Conservation (phyloP, 2,329 filamentous ascomycete genomes). For the Hymenoscyphus salicellus region DNA sequence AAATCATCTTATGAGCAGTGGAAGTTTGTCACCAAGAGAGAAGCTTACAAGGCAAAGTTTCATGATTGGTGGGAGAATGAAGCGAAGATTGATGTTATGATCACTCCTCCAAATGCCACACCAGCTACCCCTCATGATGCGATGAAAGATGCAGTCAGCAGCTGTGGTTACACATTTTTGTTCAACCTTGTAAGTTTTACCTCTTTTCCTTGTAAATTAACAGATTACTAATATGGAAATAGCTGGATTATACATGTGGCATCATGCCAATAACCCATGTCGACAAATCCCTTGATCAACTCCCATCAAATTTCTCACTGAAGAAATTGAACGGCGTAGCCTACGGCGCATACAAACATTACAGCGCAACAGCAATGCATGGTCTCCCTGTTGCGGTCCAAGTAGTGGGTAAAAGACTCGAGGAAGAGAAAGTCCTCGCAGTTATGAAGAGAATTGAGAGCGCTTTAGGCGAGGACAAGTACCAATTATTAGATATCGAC, state of each 20-base stretch:
- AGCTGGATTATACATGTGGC: slow-evolving; percentile 83
- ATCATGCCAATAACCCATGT: slow-evolving; percentile 85
- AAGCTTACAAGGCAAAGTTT: slow-evolving; percentile 74
- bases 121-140: slow-evolving; percentile 82
- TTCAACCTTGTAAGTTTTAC: slow-evolving; percentile 71
- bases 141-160: slow-evolving; percentile 81
- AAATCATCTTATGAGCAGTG: slow-evolving; percentile 78
- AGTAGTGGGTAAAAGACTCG: slow-evolving; percentile 34
- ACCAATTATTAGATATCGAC: slow-evolving; percentile 46
- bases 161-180: slow-evolving; percentile 88
- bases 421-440: slow-evolving; percentile 37
- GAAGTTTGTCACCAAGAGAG: slow-evolving; percentile 73
- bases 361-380: slow-evolving; percentile 79
- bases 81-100: slow-evolving; percentile 69
- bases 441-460: slow-evolving; percentile 59
- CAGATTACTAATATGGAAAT: slow-evolving; percentile 1
- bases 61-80: slow-evolving; percentile 82
- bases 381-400: slow-evolving; percentile 78
- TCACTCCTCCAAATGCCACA: slow-evolving; percentile 85
- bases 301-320: slow-evolving; percentile 59
- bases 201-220: background rate
- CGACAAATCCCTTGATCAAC: slow-evolving; percentile 63
- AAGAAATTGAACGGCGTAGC: slow-evolving; percentile 74
- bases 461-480: slow-evolving; percentile 60
- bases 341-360: slow-evolving; percentile 78